These are phyloP conservation scores for Vachellia collinsii DNA, from an alignment of 306 rosid genomes.

Conservation along the genomic window DNA sequence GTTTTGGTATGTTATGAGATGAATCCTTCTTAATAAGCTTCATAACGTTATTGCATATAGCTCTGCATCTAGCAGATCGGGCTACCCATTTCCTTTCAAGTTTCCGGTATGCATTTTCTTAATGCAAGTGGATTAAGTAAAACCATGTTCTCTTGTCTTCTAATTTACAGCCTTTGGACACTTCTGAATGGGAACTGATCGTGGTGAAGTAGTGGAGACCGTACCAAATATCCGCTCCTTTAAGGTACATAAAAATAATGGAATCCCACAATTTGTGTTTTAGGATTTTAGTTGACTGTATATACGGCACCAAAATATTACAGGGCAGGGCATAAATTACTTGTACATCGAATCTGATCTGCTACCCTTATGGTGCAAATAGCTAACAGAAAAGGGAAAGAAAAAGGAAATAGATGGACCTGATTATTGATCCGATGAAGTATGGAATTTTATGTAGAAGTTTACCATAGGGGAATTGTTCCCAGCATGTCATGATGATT, in stretches of 20 bases:
- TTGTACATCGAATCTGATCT: background rate
- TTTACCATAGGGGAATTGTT: background rate
- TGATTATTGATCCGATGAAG: background rate
- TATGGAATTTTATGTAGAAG: background rate
- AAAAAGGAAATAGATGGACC: background rate
- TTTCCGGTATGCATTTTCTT: conserved; percentile 9
- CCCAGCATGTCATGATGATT: background rate
- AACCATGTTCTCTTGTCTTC: conserved; percentile 36
- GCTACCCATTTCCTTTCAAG: background rate
- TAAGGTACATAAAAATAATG: conserved; percentile 54
- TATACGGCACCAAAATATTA: conserved; percentile 11
- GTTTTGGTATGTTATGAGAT: conserved; percentile 23
- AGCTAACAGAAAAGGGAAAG: background rate
- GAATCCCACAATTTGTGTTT: conserved; percentile 25
- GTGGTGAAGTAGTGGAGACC: conserved; percentile 47
- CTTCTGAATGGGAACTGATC: conserved; percentile 77
- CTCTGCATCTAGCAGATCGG: conserved; percentile 15
- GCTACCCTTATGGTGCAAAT: background rate
- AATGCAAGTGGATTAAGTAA: conserved; percentile 30
- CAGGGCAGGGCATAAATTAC: background rate
- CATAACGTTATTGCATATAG: background rate
- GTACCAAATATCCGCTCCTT: conserved; percentile 49
- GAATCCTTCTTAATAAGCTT: conserved; percentile 2
- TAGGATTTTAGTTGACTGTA: conserved; percentile 15
- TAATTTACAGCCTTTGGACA: conserved; percentile 43